These are phyloP conservation scores for Puccinia horiana DNA, from an alignment of 1,284 basidiomycete genomes.

Conservation along the genomic window DNA sequence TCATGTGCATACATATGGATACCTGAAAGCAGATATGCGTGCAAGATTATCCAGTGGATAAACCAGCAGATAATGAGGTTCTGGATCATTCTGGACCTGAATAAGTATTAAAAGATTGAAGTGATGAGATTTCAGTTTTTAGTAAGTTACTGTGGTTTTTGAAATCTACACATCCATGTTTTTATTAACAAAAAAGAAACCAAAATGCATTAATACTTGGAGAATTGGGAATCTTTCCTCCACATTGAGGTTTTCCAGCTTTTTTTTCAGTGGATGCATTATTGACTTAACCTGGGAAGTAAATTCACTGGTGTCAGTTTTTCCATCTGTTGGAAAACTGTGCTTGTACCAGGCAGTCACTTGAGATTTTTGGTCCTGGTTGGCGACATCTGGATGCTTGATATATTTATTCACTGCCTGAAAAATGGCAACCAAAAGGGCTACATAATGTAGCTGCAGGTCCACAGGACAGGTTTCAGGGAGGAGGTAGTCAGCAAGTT, in stretches of 20 bases:
- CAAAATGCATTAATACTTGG: no score
- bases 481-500: not conserved
- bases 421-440: not conserved
- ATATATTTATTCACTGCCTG: not conserved
- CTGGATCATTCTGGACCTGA: no score
- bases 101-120: no score
- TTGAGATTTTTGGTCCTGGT: not conserved
- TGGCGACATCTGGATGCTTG: not conserved
- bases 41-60: no score
- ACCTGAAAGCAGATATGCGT: no score
- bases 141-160: no score
- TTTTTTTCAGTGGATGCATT: not conserved
- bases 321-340: constrained; percentile 5
- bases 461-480: not conserved
- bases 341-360: constrained; percentile 4
- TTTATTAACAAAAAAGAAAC: no score
- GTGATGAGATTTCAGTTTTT: no score
- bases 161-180: no score
- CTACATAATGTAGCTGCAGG: not conserved
- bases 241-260: not conserved
- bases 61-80: no score
- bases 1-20: no score
- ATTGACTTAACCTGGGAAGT: not conserved
- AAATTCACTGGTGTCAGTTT: constrained; percentile 1
- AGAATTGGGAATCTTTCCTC: not conserved